Evolutionary conservation across 805 yeast genomes (phyloP).

Genomic region (Saturnispora kantuleensis): DNA sequence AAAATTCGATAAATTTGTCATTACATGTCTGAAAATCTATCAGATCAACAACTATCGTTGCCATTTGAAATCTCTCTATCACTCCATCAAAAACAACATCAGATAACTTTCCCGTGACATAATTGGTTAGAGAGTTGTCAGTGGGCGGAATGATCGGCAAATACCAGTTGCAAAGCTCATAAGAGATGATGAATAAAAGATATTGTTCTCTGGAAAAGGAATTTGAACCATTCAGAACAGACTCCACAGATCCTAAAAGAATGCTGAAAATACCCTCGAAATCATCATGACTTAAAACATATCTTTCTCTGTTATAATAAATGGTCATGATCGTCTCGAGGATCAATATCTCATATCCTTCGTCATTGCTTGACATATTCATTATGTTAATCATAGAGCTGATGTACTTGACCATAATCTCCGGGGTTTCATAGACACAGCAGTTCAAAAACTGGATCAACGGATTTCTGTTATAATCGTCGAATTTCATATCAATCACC

Average conservation of each 20-base stretch:
- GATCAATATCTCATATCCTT: constrained; percentile 3
- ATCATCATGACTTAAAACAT: not conserved
- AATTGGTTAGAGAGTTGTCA: constrained; percentile 5
- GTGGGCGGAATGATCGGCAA: constrained; percentile 5
- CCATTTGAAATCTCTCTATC: constrained; percentile 1
- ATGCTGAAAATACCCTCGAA: constrained; percentile 3
- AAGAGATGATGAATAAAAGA: constrained; percentile 1
- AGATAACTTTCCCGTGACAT: constrained; percentile 3
- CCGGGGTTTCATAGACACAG: constrained; percentile 74
- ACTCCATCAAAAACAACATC: constrained; percentile 5
- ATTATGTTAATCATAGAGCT: constrained; percentile 2
- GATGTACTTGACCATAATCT: constrained; percentile 57
- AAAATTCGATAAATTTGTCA: constrained; percentile 1
- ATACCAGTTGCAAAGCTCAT: constrained; percentile 7
- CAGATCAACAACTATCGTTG: constrained; percentile 1
- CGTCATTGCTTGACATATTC: not conserved
- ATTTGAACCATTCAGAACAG: not conserved
- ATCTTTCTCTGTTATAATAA: constrained; percentile 3
- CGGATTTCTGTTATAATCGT: constrained; percentile 74
- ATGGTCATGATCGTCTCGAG: constrained; percentile 5
- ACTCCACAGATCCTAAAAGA: not conserved
- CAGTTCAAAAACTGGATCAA: constrained; percentile 66
- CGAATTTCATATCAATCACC: constrained; percentile 52
- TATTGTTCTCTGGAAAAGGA: not conserved
- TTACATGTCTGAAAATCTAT: constrained; percentile 1